Percentiles rank a stretch among this genome's conserved stretches.
Conservation (phyloP, 23 red algal species). For the Agarophyton chilense region DNA sequence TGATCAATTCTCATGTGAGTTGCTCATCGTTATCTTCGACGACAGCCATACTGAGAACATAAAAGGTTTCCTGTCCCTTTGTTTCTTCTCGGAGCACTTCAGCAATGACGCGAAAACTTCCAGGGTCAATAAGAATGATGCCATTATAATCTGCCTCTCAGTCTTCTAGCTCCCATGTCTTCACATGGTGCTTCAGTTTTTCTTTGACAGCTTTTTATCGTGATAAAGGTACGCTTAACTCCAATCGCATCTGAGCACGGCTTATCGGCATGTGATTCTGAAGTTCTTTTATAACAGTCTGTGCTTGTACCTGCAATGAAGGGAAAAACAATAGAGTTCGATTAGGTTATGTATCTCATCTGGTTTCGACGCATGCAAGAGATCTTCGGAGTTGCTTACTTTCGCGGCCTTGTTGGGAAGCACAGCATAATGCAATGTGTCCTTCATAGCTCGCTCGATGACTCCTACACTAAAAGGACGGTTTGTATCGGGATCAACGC, state of each 20-base stretch:
- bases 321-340: not conserved
- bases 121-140: conserved; percentile 62
- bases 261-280: conserved; percentile 67
- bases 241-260: conserved; percentile 75
- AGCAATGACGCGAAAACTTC: conserved; percentile 53
- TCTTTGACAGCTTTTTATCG: conserved; percentile 40
- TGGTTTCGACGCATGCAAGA: not conserved
- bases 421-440: conserved; percentile 84
- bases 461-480: conserved; percentile 88
- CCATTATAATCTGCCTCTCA: conserved; percentile 57
- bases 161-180: conserved; percentile 65
- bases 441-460: conserved; percentile 88
- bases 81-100: conserved; percentile 56
- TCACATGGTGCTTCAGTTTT: conserved; percentile 49
- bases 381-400: not conserved
- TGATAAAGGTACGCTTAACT: conserved; percentile 35
- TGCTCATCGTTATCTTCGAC: conserved; percentile 74
- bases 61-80: conserved; percentile 59
- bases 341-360: not conserved
- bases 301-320: conserved; percentile 55
- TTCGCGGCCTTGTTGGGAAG: conserved; percentile 87
- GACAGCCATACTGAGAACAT: conserved; percentile 69
- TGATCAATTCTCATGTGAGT: not conserved
- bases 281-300: conserved; percentile 58
- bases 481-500: conserved; percentile 83